Evolutionary conservation across 192 early-diverging fungal species (phyloP).

Genomic region (Radiomyces spectabilis): DNA sequence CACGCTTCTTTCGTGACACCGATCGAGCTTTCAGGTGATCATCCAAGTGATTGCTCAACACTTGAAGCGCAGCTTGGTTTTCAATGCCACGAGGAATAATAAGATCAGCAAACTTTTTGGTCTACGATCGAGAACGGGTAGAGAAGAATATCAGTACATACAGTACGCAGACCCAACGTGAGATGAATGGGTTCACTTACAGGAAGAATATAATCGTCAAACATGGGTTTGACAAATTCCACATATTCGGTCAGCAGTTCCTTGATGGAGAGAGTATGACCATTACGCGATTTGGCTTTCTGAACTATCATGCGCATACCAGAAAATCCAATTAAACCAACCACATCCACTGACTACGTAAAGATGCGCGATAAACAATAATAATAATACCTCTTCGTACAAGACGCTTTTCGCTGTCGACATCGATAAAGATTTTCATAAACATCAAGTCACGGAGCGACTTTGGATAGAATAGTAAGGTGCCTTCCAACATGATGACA

Average conservation of each 20-base stretch:
- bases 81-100: slow-evolving; percentile 62
- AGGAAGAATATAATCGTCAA: slow-evolving; percentile 84
- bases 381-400: slow-evolving; percentile 40
- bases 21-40: slow-evolving; percentile 6
- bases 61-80: slow-evolving; percentile 54
- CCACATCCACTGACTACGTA: too few species aligned
- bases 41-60: slow-evolving; percentile 45
- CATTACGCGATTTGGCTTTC: slow-evolving; percentile 19
- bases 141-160: background rate
- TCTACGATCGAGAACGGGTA: slow-evolving; percentile 19
- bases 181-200: too few species aligned
- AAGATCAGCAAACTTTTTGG: slow-evolving; percentile 70
- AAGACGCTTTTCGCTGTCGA: slow-evolving; percentile 76
- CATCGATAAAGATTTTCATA: slow-evolving; percentile 80
- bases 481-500: slow-evolving; percentile 75
- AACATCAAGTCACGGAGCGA: slow-evolving; percentile 59
- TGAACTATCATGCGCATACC: slow-evolving; percentile 21
- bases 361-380: too few species aligned
- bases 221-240: slow-evolving; percentile 73
- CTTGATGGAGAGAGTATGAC: slow-evolving; percentile 34
- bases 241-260: slow-evolving; percentile 62
- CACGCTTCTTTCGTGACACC: too few species aligned
- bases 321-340: too few species aligned
- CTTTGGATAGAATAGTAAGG: slow-evolving; percentile 64
- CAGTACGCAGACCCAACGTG: too few species aligned